Evolutionary conservation across 2,329 filamentous ascomycete genomes (phyloP).

Genomic region (Cadophora luteo-olivacea): DNA sequence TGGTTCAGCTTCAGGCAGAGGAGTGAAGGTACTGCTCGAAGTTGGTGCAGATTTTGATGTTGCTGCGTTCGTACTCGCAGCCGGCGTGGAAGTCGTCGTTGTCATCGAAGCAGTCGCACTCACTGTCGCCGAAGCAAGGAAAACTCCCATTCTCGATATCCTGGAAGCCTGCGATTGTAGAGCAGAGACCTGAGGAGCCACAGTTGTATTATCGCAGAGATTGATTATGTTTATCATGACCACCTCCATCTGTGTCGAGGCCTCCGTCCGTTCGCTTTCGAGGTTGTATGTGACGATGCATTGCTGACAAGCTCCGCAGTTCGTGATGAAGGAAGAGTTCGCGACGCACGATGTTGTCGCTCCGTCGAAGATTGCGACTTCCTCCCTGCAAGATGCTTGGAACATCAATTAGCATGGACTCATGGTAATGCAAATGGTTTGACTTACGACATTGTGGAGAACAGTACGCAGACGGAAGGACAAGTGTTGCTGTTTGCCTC

Average conservation of each 20-base stretch:
- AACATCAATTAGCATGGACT: conserved; percentile 5
- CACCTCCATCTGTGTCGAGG: conserved; percentile 19
- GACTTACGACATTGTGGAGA: conserved; percentile 40
- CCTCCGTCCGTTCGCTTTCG: conserved; percentile 25
- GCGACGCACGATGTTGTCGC: conserved; percentile 30
- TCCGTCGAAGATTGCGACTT: conserved; percentile 29
- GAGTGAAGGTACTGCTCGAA: conserved; percentile 24
- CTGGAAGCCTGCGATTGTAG: conserved; percentile 36
- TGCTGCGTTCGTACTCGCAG: neutral
- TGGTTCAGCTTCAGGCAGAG: neutral
- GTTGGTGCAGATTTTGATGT: neutral
- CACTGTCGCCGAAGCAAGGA: conserved; percentile 17
- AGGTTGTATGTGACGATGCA: conserved; percentile 36
- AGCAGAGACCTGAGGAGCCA: conserved; percentile 25
- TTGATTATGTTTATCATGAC: conserved; percentile 29
- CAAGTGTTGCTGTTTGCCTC: conserved; percentile 26
- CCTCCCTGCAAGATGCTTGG: conserved; percentile 36
- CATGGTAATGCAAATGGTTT: neutral
- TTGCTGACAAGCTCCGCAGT: conserved; percentile 38
- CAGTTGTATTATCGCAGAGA: conserved; percentile 31
- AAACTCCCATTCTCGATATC: conserved; percentile 24
- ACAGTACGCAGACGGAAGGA: conserved; percentile 36
- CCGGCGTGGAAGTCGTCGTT: conserved; percentile 21
- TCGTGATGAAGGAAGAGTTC: conserved; percentile 37
- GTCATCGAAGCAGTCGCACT: neutral